These are phyloP conservation scores for Stemphylium lycopersici DNA, from an alignment of 2,329 filamentous ascomycete species.

Conservation along the genomic window DNA sequence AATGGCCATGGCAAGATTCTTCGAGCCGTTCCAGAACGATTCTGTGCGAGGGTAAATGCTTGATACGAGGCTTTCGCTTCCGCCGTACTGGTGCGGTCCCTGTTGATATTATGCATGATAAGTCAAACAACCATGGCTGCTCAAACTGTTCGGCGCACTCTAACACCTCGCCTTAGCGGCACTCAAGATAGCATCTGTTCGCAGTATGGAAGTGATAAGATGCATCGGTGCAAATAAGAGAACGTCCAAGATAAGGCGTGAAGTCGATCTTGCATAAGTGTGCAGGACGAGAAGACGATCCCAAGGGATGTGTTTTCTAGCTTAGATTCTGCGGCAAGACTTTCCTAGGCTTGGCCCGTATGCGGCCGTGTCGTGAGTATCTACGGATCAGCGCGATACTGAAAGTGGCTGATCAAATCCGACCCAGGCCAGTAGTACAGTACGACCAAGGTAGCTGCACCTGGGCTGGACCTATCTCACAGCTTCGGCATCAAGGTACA, in stretches of 20 bases:
- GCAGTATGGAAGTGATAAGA: neutral
- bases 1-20: slow-evolving; percentile 6
- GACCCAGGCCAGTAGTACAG: too few species aligned
- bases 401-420: too few species aligned
- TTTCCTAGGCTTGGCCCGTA: too few species aligned
- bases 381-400: too few species aligned
- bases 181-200: neutral
- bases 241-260: neutral
- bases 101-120: slow-evolving; percentile 6
- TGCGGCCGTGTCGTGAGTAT: too few species aligned
- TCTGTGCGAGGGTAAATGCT: slow-evolving; percentile 3
- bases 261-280: neutral
- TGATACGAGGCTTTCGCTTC: slow-evolving; percentile 19
- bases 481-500: too few species aligned
- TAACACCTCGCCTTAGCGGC: neutral
- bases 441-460: too few species aligned
- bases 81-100: slow-evolving; percentile 15
- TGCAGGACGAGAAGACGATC: too few species aligned
- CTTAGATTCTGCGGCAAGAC: too few species aligned
- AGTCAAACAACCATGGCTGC: slow-evolving; percentile 6
- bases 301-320: too few species aligned
- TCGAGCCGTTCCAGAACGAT: slow-evolving; percentile 6
- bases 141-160: slow-evolving; percentile 2
- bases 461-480: too few species aligned
- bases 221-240: too few species aligned